Base-by-base conservation (phyloP, 495 filamentous ascomycete genomes). In the Diplogelasinospora grovesii region DNA sequence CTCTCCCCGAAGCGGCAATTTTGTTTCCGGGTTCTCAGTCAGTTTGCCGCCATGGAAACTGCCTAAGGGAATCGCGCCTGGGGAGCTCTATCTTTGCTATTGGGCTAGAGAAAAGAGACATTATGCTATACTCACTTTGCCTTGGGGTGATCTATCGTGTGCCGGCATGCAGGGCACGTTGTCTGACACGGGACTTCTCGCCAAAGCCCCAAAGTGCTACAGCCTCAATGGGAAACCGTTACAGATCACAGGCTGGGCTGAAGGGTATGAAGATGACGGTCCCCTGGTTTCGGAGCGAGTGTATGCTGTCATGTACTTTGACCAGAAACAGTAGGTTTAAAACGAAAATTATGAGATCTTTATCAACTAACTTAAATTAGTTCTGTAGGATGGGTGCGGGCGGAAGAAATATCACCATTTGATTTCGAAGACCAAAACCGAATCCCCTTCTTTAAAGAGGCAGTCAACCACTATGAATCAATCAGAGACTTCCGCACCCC, bases 221-320 rank as follows among this genome's bases (percentile, higher is more conserved):
- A 39, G 32, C 5, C 49, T 67, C 26, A 41, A 49, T 4, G 24
- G 28, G 4, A 36, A 5, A 16, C 16, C n/a, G 14, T 20, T 11
- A 4, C 46, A 57, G 10, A 66, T 70, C 38, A 16, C 39, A 9
- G 60, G 59, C 10, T 72, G 68, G 68, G 55, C 59, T 5, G 37
- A 46, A 4, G 66, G 59, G 0, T 70, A 61, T 26, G 57, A 64
- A 38, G 54, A 61, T 28, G 64, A 60, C 18, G 68, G 66, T 0
- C 31, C 45, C 0, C 36, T 48, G 14, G 50, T 57, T n/a, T 47
- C 33, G 13, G 49, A 50, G 36, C 59, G 68, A 13, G 63, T 58
- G 26, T 70, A 69, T 21, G 64, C 68, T 1, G 63, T 68, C 5
- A 53, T 64, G 49, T 68, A 63, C 32, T 64, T 65, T 19, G 67